Evolutionary conservation across 305 asterid genomes (phyloP), one percentile per base, ranked within the genome.

Genomic region (Withania somnifera): DNA sequence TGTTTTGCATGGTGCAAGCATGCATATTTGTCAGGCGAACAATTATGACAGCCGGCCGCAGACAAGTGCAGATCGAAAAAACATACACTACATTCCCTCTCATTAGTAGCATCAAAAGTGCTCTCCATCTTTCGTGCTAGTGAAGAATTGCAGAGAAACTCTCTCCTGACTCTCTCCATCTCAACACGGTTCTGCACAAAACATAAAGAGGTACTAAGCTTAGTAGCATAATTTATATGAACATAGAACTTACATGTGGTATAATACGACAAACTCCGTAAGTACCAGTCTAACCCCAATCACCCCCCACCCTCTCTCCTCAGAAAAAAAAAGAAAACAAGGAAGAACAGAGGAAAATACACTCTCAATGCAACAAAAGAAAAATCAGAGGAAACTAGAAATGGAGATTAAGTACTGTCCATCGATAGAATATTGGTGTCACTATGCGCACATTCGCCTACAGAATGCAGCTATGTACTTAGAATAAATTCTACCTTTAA

Each of bases 51-150:
- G 64, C 98, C 98, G 11, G 94, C 93, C 32, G 97, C 98, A 60
- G 98, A 93, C 79, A 93, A 87, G 88, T 93, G 98, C 89, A 93
- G 91, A 86, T 93, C 98, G 51, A 93, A 93, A 45, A 88, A 84
- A 88, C 98, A 92, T 45, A 91, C 91, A 30, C 93, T 90, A 87
- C 98, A 93, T 88, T 93, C 98, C 91, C 97, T 90, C 92, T 93
- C 98, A 85, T 90, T 87, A 61, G 84, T 87, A 64, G 97, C 93
- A 87, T 93, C 98, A 56, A 92, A 93, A 71, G 92, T 88, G 88
- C 93, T 89, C 87, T 93, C 98, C 98, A 93, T 93, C 87, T 92
- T 93, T 85, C 92, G 86, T 38, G 94, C 86, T 87, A 89, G 92
- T 42, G 95, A 91, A 64, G 97, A 91, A 81, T 87, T 89, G 89